A percentile compares a stretch with the other conserved stretches of the same genome.
These are phyloP conservation scores for Lepidium sativum DNA, from an alignment of 345 rosid species.

Conservation along the genomic window DNA sequence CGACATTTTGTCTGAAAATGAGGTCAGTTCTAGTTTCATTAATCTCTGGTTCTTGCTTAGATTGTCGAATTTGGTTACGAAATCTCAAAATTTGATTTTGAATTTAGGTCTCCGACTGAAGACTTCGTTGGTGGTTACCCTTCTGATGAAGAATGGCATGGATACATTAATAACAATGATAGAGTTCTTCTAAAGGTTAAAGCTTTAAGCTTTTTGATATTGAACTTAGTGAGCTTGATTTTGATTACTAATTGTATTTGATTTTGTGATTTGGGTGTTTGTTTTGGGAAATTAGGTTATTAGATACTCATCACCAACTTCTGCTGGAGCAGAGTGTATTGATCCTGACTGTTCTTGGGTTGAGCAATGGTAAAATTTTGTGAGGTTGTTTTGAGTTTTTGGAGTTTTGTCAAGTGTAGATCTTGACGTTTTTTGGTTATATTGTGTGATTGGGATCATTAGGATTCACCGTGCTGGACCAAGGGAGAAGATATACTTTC, in stretches of 20 bases:
- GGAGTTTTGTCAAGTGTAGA: too few species aligned
- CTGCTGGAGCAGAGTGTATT: conserved; percentile 87
- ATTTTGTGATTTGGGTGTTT: background rate
- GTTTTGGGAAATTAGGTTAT: conserved; percentile 45
- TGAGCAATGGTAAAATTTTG: conserved; percentile 60
- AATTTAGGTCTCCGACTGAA: conserved; percentile 57
- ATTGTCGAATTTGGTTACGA: background rate
- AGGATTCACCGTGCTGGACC: conserved; percentile 99
- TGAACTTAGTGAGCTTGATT: background rate
- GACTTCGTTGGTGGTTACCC: conserved; percentile 76
- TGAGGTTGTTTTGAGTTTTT: background rate
- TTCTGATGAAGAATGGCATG: conserved; percentile 93
- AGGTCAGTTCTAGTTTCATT: conserved; percentile 33
- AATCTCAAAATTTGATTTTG: background rate
- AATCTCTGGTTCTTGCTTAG: background rate
- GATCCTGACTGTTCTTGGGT: conserved; percentile 83
- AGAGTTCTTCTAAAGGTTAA: conserved; percentile 87
- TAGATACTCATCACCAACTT: conserved; percentile 58
- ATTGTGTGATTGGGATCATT: background rate
- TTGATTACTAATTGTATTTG: background rate
- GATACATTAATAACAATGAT: conserved; percentile 84
- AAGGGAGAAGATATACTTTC: conserved; percentile 74
- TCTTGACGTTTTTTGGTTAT: background rate
- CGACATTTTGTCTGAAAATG: conserved; percentile 86
- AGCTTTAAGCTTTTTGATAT: background rate